Evolutionary conservation across 2,329 filamentous ascomycete species (phyloP), one percentile per base, ranked within the genome.

Genomic region (Davidsoniella eucalypti): DNA sequence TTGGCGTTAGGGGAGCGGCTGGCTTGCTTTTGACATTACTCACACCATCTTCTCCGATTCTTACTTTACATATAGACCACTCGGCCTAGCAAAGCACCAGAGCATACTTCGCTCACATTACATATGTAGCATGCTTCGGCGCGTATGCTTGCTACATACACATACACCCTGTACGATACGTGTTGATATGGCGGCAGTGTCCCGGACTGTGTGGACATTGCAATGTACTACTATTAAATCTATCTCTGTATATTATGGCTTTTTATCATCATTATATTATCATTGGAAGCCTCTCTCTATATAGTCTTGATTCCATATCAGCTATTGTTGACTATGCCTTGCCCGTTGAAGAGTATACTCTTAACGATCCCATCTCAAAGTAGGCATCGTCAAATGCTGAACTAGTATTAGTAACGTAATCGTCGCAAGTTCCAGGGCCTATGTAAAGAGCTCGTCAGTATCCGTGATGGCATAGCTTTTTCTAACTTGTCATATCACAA

Each of bases 331-430:
- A 33, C 10, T 33, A 33, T 8, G 26, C 26, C 26, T 33, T 33
- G 1, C 26, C 26, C 6, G 26, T 33, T 33, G 26, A 12, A 4
- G 23, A 16, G 58, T 79, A 82, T 2, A 82, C 69, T 54, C 73
- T 65, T 55, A 82, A 80, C 8, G 65, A 61, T 2, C 70, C 73
- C 63, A 82, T 80, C 63, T 76, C 76, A 80, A 74, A 85, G 59
- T 69, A 84, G 1, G 74, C 80, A 58, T 75, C 69, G 41, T 63
- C 67, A 60, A 77, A 83, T 2, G 64, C 72, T 17, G 59, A 62
- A 17, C 71, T 76, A 55, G 76, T 72, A 49, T 71, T 73, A 5
- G 76, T 70, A 6, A 81, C 77, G 54, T 68, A 75, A 46, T 75
- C 68, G 3, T 65, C 65, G 58, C 78, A 82, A 50, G 69, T 77